phyloP scores from a whole-genome alignment of 805 yeast genomes.

The Lachancea thermotolerans region DNA sequence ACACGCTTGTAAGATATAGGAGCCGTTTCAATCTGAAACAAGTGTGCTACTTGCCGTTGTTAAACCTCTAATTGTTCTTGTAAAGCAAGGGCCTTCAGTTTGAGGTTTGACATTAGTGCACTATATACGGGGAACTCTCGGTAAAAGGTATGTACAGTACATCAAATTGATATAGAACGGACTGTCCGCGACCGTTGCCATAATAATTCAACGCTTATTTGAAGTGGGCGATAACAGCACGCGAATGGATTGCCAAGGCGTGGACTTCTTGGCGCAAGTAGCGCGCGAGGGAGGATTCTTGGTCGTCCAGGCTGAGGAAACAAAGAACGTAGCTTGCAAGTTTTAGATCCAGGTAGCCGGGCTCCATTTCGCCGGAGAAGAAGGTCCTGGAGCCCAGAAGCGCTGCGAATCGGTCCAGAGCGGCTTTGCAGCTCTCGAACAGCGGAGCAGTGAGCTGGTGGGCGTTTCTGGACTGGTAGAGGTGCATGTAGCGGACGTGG shows the following conservation, averaged over 20 bases:
- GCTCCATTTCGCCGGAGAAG: constrained; percentile 6
- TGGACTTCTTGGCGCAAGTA: constrained; percentile 11
- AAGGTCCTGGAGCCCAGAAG: constrained; percentile 10
- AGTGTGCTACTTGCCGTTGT: background rate
- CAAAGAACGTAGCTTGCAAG: constrained; percentile 30
- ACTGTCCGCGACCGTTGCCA: no score
- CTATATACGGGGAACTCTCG: background rate
- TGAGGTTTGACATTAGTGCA: constrained; percentile 1
- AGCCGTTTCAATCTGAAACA: constrained; percentile 4
- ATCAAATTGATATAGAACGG: no score
- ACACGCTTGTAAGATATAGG: background rate
- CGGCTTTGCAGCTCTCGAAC: constrained; percentile 17
- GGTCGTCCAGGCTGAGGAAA: constrained; percentile 15
- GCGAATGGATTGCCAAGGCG: constrained; percentile 14
- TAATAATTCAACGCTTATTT: background rate
- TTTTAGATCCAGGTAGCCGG: constrained; percentile 27
- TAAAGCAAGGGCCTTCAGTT: constrained; percentile 1
- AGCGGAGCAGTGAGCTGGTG: constrained; percentile 15
- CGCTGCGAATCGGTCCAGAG: constrained; percentile 22
- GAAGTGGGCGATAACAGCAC: constrained; percentile 1
- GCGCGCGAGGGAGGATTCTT: constrained; percentile 6
- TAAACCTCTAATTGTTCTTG: constrained; percentile 1
- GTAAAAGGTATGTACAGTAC: no score
- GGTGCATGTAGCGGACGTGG: background rate
- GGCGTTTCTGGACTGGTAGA: constrained; percentile 8